Evolutionary conservation across 768 basidiomycete species (phyloP), one percentile per base, ranked within the genome.

Genomic region (Termitomyces sp.): DNA sequence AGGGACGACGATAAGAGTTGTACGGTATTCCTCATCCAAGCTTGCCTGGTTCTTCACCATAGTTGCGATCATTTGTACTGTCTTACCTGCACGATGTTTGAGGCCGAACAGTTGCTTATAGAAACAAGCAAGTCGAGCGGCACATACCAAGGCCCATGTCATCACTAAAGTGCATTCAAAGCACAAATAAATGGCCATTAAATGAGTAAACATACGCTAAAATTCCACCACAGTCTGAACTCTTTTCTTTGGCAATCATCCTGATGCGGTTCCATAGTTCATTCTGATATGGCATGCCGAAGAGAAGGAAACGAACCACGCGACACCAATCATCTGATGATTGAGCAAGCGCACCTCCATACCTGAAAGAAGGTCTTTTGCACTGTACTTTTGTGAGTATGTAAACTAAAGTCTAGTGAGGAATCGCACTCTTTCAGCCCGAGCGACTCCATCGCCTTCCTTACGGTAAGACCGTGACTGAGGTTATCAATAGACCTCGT

Each of bases 1-100:
- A 1, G 88, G 90, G 2, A 90, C 89, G 20, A 93, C 80, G 53
- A 93, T 80, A 2, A 92, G 80, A 9, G 86, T 92, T 0, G 83
- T 82, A 46, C 78, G 78, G 54, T 64, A 61, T 18, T 75, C 69
- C 18, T 81, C 80, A 29, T 80, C 73, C 0, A 67, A 62, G 0
- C 66, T 65, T 0, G 88, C 84, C 63, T 76, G 76, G 63, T 91
- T 89, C 65, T 77, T 77, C 20, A 79, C 82, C 83, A 92, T 90
- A 0, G 84, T 82, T 3, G 90, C 90, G 47, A 92, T 90, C 82
- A 87, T 86, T 66, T 90, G 87, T 1, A 90, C 83, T 8, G 87
- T 89, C 72, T 90, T 88, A 3, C 84, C 82, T 80, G 49, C 22
- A 36, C 24, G 41, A 48, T 44, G 5, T 44, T 39, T 10, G 22